These are phyloP conservation scores for Bacidia gigantensis DNA, from an alignment of 495 filamentous ascomycete genomes.

Conservation along the genomic window DNA sequence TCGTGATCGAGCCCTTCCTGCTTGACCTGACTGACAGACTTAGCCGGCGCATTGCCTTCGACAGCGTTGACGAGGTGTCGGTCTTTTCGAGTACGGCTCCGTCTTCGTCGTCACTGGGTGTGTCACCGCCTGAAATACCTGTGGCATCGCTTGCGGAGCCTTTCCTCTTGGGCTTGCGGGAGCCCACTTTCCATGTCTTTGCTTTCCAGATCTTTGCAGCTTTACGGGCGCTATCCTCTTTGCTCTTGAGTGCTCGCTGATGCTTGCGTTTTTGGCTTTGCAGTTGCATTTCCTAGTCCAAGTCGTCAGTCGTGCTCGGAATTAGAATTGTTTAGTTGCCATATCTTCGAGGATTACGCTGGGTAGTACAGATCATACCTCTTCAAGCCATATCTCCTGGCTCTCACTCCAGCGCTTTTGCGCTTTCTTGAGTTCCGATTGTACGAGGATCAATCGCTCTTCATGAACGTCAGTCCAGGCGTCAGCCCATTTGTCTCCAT, in stretches of 20 bases:
- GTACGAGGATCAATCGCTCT: slow-evolving; percentile 9
- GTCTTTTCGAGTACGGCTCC: not conserved
- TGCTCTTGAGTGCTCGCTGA: slow-evolving; percentile 6
- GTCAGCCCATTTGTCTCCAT: not conserved
- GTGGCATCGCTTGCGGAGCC: not conserved
- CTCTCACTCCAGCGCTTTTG: slow-evolving; percentile 14
- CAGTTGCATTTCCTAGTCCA: slow-evolving; percentile 7
- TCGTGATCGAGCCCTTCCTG: not conserved
- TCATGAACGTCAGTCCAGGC: slow-evolving; percentile 11
- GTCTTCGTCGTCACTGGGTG: not conserved
- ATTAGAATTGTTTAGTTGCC: not conserved
- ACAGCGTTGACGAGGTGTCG: not conserved
- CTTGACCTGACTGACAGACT: not conserved
- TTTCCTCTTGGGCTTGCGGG: not conserved
- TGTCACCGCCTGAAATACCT: not conserved
- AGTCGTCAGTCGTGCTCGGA: not conserved
- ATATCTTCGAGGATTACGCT: not conserved
- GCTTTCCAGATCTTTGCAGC: slow-evolving; percentile 5
- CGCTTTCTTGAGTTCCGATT: slow-evolving; percentile 9
- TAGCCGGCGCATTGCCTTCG: not conserved
- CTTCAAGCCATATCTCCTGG: slow-evolving; percentile 18
- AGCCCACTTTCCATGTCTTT: not conserved
- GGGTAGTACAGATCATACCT: slow-evolving; percentile 5
- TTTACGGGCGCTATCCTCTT: not conserved
- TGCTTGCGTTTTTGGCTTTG: slow-evolving; percentile 6